These are phyloP conservation scores for Cylindrodendrum hubeiense DNA, from an alignment of 2,329 filamentous ascomycete genomes.

Conservation along the genomic window DNA sequence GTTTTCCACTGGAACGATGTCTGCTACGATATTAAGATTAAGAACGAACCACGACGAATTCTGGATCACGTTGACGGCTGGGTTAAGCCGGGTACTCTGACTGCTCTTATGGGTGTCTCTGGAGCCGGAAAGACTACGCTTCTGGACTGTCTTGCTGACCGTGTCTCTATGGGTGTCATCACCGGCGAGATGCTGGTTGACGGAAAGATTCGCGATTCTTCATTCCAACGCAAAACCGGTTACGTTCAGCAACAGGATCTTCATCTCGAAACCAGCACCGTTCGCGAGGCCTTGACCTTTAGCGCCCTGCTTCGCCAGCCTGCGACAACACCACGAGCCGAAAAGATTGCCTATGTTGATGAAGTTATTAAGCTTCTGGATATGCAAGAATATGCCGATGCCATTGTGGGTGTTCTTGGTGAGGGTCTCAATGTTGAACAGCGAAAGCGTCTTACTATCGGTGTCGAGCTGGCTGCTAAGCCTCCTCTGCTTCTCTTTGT, in stretches of 20 bases:
- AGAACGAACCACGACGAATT: constrained; percentile 73
- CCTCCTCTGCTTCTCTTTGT: constrained; percentile 64
- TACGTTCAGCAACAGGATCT: constrained; percentile 78
- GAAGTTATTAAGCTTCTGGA: constrained; percentile 66
- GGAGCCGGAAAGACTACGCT: constrained; percentile 74
- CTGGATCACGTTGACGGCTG: constrained; percentile 79
- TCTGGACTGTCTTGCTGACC: constrained; percentile 72
- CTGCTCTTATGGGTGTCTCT: constrained; percentile 72
- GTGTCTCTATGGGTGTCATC: constrained; percentile 80
- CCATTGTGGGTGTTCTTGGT: constrained; percentile 60
- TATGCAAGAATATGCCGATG: constrained; percentile 68
- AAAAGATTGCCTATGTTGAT: constrained; percentile 66
- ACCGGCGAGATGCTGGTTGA: constrained; percentile 78
- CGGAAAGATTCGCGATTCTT: constrained; percentile 73
- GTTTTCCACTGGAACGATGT: constrained; percentile 80
- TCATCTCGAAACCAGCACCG: constrained; percentile 58
- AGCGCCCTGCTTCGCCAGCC: constrained; percentile 61
- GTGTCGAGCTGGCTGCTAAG: constrained; percentile 59
- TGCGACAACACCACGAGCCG: constrained; percentile 54
- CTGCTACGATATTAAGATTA: constrained; percentile 80
- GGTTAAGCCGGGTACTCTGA: constrained; percentile 81
- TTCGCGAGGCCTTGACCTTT: constrained; percentile 56
- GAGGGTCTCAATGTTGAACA: constrained; percentile 64
- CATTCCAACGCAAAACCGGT: constrained; percentile 79
- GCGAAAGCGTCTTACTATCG: constrained; percentile 64